Evolutionary conservation across 2,329 filamentous ascomycete genomes (phyloP), one percentile per base, ranked within the genome.

Genomic region (Phyllosticta citribraziliensis): DNA sequence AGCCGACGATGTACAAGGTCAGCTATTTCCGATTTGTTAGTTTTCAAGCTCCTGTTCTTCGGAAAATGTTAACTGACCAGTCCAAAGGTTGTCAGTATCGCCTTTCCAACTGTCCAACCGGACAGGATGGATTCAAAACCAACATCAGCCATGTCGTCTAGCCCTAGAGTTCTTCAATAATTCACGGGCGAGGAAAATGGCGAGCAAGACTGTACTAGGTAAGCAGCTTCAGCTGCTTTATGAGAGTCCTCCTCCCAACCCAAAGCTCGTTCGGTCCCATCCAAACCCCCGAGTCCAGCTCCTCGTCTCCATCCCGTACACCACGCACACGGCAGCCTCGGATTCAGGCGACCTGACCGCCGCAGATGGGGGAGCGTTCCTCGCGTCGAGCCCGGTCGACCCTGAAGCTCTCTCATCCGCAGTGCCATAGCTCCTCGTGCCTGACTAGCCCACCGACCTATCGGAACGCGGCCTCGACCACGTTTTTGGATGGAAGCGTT

Each of bases 1-100:
- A 63, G 12, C 57, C 58, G 9, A 70, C 1, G 19, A 56, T 19
- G 25, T 69, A 70, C 22, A 53, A 19, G n/a, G 40, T 19, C 8
- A 52, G 6, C 57, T 58, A 40, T n/a, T 2, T 5, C 2, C 20
- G 5, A 66, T 12, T 5, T 40, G 33, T 40, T 11, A 40, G 33
- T 17, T 40, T 40, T 17, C 33, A 40, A 33, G 33, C 33, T 14
- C 1, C 11, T 40, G 2, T 5, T 14, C 4, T 40, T 40, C 33
- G 33, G 33, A 40, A 14, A 17, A 11, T 14, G 33, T 5, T 17
- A 6, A 14, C 33, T 40, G 11, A 40, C 33, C 10, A 40, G 11
- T 5, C 11, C 33, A 40, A 40, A 40, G 3, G 33, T 12, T 40
- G 10, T 11, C 6, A 40, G 33, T 40, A 40, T 17, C 14, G 33